Base-by-base conservation (phyloP, 176 grass and related monocot genomes). In the Oryza coarctata region DNA sequence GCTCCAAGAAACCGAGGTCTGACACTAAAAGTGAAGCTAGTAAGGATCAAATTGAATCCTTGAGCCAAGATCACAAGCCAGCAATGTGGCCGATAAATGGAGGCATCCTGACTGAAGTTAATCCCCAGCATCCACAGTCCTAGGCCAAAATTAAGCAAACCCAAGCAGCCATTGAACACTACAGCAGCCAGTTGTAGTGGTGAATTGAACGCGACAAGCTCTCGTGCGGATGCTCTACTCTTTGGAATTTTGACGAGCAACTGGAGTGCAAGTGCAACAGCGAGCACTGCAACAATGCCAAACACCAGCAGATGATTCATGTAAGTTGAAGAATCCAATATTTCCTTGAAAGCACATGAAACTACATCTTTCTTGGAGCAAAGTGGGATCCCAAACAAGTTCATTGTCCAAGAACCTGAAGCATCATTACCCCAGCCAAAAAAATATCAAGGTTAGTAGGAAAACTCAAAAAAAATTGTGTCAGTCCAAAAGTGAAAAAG, bases 311-410 rank as follows among this genome's bases (percentile, higher is more conserved):
- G 74, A 71, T 98, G 90, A 70, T 98, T 95, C 20, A 60, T 69
- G 85, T 92, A 98, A 68, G 92, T 86, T 25, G 92, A 98, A 49
- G 92, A 91, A 63, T 90, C 67, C 9, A 91, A 68, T 14, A 90
- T 26, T 38, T 49, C 76, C 9, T 22, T 32, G 4, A 89, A 49
- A n/a, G 18, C 45, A 69, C 88, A 98, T 63, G 79, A 57, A 66
- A 28, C 41, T 0, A 33, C 41, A 60, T 13, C 40, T 78, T 83
- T 84, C 32, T 86, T 40, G 12, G 79, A 82, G 76, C 92, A 97
- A 40, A 86, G 1, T 25, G 63, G 34, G 40, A 27, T 78, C 29
- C 90, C 79, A 60, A 82, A 93, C 36, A 91, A 71, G 44, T 5
- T 78, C 64, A 78, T 66, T 82, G 61, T 88, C 85, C 83, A 82